phyloP scores from a whole-genome alignment of 108 stramenopile species.

The Aurantiochytrium sp. region DNA sequence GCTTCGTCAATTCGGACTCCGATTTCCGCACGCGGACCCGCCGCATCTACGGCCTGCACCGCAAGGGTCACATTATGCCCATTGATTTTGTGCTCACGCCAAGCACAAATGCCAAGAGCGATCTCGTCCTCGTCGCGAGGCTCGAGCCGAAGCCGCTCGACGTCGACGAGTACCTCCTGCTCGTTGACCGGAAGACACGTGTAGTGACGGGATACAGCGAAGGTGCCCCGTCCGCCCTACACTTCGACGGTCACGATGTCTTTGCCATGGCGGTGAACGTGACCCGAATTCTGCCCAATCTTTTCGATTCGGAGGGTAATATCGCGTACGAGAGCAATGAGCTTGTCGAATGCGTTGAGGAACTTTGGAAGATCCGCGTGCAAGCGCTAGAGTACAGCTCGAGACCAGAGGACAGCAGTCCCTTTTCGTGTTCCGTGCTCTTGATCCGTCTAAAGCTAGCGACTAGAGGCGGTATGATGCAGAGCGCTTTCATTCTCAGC shows the following conservation, averaged over 20 bases:
- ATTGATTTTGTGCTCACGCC: constrained; percentile 10
- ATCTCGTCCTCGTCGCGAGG: not conserved
- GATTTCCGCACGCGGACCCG: not conserved
- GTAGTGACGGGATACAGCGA: not conserved
- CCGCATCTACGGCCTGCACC: not conserved
- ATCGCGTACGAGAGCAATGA: not conserved
- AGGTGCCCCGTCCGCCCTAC: not conserved
- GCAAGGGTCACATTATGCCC: not conserved
- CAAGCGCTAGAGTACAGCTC: too few relatives aligned
- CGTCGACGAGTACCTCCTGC: not conserved
- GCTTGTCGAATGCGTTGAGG: not conserved
- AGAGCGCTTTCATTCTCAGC: too few relatives aligned
- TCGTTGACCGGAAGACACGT: not conserved
- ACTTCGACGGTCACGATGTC: not conserved
- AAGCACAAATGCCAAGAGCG: constrained; percentile 10
- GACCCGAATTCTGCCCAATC: not conserved
- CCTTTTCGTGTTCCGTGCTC: too few relatives aligned
- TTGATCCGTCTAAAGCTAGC: too few relatives aligned
- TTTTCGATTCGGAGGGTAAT: not conserved
- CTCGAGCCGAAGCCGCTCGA: not conserved
- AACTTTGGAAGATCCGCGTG: not conserved
- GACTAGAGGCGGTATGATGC: too few relatives aligned
- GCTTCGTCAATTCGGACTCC: not conserved
- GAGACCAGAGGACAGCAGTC: too few relatives aligned
- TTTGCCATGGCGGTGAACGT: not conserved